A percentile compares a stretch with the other conserved stretches of the same genome.
phyloP scores from a whole-genome alignment of 2,329 filamentous ascomycete genomes.

The Aspergillus niger region DNA sequence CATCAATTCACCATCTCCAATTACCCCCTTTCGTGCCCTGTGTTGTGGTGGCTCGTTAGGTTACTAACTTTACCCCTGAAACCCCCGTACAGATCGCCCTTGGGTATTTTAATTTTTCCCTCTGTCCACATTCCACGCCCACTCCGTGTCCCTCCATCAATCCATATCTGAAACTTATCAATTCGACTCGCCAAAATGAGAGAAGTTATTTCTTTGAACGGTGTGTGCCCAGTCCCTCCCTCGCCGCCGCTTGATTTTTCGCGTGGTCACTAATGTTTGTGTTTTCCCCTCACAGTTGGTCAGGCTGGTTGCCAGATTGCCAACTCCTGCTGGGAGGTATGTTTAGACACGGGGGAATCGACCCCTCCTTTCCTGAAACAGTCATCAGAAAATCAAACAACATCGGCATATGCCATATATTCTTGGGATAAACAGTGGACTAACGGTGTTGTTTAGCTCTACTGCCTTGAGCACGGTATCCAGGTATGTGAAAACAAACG shows the following conservation, averaged over 20 bases:
- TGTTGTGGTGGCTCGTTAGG: slow-evolving; percentile 22
- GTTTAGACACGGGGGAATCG: slow-evolving; percentile 41
- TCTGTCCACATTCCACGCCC: slow-evolving; percentile 28
- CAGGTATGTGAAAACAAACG: slow-evolving; percentile 66
- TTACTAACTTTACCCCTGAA: slow-evolving; percentile 30
- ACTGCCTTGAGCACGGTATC: slow-evolving; percentile 99
- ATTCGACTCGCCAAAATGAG: slow-evolving; percentile 70
- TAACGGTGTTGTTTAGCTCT: slow-evolving; percentile 68
- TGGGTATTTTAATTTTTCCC: slow-evolving; percentile 36
- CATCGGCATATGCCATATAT: slow-evolving; percentile 8
- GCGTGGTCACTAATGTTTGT: slow-evolving; percentile 28
- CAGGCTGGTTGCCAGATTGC: slow-evolving; percentile 99
- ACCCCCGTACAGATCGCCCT: slow-evolving; percentile 27
- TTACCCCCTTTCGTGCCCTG: slow-evolving; percentile 27
- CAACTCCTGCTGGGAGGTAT: slow-evolving; percentile 99
- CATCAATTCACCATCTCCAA: slow-evolving; percentile 22
- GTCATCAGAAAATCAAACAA: slow-evolving; percentile 1
- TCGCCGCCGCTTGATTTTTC: slow-evolving; percentile 22
- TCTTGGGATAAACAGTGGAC: slow-evolving; percentile 20
- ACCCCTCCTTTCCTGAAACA: slow-evolving; percentile 9
- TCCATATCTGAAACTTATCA: slow-evolving; percentile 18
- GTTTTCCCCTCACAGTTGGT: slow-evolving; percentile 68
- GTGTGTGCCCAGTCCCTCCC: slow-evolving; percentile 56
- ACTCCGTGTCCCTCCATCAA: slow-evolving; percentile 20
- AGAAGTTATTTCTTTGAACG: slow-evolving; percentile 99